Percentiles rank a stretch among this genome's conserved stretches.
These are phyloP conservation scores for Lactarius deliciosus DNA, from an alignment of 768 basidiomycete species.

Conservation along the genomic window DNA sequence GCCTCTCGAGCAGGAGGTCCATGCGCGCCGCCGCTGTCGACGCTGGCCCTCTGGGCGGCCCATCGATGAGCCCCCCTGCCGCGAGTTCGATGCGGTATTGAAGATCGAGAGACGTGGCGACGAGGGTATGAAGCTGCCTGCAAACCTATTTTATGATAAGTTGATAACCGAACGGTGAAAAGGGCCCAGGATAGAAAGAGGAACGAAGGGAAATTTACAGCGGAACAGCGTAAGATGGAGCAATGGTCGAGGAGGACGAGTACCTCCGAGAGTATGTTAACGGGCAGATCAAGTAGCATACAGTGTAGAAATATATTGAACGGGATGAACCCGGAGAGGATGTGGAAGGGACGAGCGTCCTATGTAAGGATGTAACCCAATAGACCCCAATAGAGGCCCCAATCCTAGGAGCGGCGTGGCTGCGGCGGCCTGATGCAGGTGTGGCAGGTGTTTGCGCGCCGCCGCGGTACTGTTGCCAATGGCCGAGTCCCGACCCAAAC, in stretches of 20 bases:
- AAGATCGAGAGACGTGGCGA: constrained; percentile 32
- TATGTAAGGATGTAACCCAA: too few relatives aligned
- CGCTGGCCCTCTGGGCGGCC: constrained; percentile 10
- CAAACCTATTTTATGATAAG: constrained; percentile 32
- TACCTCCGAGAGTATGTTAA: constrained; percentile 18
- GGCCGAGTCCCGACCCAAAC: too few relatives aligned
- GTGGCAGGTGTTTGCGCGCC: too few relatives aligned
- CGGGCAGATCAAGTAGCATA: constrained; percentile 20
- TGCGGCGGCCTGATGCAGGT: too few relatives aligned
- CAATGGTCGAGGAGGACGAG: constrained; percentile 14
- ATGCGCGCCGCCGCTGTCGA: constrained; percentile 37
- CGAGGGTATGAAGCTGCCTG: constrained; percentile 26
- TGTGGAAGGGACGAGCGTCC: too few relatives aligned
- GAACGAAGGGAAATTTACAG: neutral
- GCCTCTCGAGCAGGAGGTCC: constrained; percentile 37
- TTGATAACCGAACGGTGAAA: too few relatives aligned
- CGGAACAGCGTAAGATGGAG: constrained; percentile 9
- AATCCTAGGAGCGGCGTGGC: too few relatives aligned
- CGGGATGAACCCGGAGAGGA: too few relatives aligned
- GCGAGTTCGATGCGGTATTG: constrained; percentile 38
- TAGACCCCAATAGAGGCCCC: too few relatives aligned
- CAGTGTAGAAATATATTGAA: too few relatives aligned
- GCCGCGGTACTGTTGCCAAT: too few relatives aligned
- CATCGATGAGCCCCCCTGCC: constrained; percentile 35
- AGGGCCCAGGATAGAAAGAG: too few relatives aligned